Evolutionary conservation across 306 rosid genomes (phyloP).

Genomic region (Lathyrus tuberosus): DNA sequence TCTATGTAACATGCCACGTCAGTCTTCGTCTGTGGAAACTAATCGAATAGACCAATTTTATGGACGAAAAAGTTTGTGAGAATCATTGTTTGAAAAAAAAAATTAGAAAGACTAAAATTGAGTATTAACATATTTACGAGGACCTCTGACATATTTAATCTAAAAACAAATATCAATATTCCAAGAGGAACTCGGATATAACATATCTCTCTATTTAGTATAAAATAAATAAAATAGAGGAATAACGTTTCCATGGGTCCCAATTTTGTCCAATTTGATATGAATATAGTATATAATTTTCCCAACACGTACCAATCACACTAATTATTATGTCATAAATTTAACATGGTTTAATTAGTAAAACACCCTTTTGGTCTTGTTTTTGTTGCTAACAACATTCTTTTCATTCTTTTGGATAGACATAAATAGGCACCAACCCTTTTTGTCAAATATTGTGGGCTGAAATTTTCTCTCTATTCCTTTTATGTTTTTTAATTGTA

Average conservation of each 20-base stretch:
- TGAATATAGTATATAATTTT: constrained; percentile 35
- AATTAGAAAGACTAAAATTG: too few species aligned
- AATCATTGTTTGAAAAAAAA: too few species aligned
- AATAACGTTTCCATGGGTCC: constrained; percentile 22
- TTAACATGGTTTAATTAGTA: constrained; percentile 21
- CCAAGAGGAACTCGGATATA: too few species aligned
- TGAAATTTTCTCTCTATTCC: constrained; percentile 8
- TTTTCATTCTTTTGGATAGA: constrained; percentile 24
- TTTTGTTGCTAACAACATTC: constrained; percentile 26
- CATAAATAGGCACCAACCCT: constrained; percentile 6
- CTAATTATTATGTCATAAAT: constrained; percentile 25
- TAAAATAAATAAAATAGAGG: too few species aligned
- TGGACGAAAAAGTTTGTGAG: too few species aligned
- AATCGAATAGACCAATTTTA: too few species aligned
- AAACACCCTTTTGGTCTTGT: constrained; percentile 22
- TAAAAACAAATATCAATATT: too few species aligned
- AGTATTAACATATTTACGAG: too few species aligned
- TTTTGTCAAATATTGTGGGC: constrained; percentile 45
- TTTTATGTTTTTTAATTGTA: constrained; percentile 11
- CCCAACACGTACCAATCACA: constrained; percentile 40
- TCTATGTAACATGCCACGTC: too few species aligned
- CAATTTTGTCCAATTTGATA: constrained; percentile 31
- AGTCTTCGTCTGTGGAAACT: too few species aligned
- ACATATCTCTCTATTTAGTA: too few species aligned
- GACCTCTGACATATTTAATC: too few species aligned